Base-by-base conservation (phyloP, 1,284 basidiomycete genomes). In the Athelia sp. region DNA sequence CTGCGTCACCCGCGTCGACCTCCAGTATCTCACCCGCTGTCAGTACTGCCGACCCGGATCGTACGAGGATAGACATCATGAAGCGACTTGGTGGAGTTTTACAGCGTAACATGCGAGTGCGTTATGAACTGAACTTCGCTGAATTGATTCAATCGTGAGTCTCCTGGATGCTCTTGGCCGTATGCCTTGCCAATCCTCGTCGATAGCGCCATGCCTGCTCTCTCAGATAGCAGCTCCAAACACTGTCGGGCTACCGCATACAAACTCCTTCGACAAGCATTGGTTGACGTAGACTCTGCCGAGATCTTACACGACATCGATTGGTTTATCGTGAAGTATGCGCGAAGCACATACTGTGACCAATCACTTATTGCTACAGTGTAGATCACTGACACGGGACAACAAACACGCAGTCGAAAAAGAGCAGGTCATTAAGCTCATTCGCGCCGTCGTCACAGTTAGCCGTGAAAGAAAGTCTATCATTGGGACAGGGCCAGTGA, bases 381-480 rank as follows among this genome's bases (percentile, higher is more conserved):
- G 45, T 50, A 94, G 93, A 53, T 85, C 93, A 0, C 74, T 98
- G 23, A 81, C 87, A 1, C 83, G 93, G 15, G 95, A 98, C 62
- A 84, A 82, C 61, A 90, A 93, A 59, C 75, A 86, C 56, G 80
- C 86, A 1, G 75, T 86, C 2, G 96, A 99, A 71, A 90, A 94
- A 61, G 92, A 98, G 62, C 94, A 98, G 64, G 93, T 83, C n/a
- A 82, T 99, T 58, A 92, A 93, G 54, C 81, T 98, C 18, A 81
- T 98, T 44, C 87, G 96, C n/a, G 72, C 84, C 1, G 81, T 95
- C 36, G 79, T 95, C 18, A 83, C 89, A 58, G 74, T 89, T 48
- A 81, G 87, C 15, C 72, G 70, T 31, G 74, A 79, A 47, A 66
- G 73, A 46, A 69, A 70, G 18, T 65, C 67, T 18, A 21, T n/a